Evolutionary conservation across 2,329 filamentous ascomycete species (phyloP), one percentile per base, ranked within the genome.

Genomic region (Emmonsia crescens): DNA sequence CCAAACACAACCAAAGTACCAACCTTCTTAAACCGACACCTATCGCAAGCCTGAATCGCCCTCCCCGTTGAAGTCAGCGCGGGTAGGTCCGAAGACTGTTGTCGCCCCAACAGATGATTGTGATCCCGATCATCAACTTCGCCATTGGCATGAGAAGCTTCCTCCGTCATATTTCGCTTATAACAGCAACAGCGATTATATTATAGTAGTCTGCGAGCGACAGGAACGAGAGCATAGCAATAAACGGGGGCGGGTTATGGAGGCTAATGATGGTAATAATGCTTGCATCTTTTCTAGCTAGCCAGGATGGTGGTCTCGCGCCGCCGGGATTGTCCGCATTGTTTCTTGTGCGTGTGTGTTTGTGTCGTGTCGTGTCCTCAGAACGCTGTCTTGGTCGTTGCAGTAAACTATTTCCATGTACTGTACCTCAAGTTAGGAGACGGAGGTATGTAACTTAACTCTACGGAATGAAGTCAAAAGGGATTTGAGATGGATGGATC

Each of bases 1-100:
- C n/a, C n/a, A n/a, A n/a, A n/a, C n/a, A n/a, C n/a, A n/a, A n/a
- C n/a, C n/a, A n/a, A n/a, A n/a, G n/a, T n/a, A 36, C 62, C 21
- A 16, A 63, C 63, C 38, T 64, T 64, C 60, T 62, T 64, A 31
- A 62, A 59, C 29, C 62, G 59, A 38, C 63, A 64, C 16, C 63
- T 51, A 56, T 64, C 63, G 33, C 63, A 64, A 16, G 62, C 63
- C 51, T 64, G 62, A 19, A 64, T 60, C 5, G 59, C 58, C 48
- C 59, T 61, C 10, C 63, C 59, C 46, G 62, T 57, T 21, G 59
- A 59, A 16, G 63, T 64, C 16, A 64, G 27, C 24, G 63, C 63
- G 16, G 60, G 60, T 8, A 29, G 42, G 21, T 55, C 51, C 6
- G 16, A 44, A 29, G 12, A 2, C 1, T 24, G 52, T 8, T 38